Evolutionary conservation across 2,329 filamentous ascomycete genomes (phyloP).

Genomic region (Neofusicoccum parvum): DNA sequence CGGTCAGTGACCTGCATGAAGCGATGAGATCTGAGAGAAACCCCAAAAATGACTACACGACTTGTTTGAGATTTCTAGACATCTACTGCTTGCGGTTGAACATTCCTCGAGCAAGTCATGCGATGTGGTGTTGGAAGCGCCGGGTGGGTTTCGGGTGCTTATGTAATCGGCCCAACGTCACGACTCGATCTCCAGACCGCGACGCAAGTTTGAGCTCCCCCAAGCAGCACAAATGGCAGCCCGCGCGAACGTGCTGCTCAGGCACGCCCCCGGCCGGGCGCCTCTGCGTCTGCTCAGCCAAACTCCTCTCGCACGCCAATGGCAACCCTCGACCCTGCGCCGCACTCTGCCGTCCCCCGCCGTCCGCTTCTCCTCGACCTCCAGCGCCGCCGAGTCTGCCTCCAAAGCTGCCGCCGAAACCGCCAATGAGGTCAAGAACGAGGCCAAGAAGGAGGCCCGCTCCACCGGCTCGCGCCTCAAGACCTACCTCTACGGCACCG

Average conservation of each 20-base stretch:
- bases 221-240: slow-evolving; percentile 15
- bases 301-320: slow-evolving; percentile 1
- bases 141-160: too few relatives aligned
- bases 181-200: neutral
- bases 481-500: slow-evolving; percentile 57
- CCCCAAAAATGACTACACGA: too few relatives aligned
- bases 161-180: neutral
- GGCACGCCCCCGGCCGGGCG: slow-evolving; percentile 8
- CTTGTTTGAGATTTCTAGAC: too few relatives aligned
- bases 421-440: slow-evolving; percentile 26
- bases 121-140: too few relatives aligned
- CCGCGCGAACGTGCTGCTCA: slow-evolving; percentile 11
- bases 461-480: slow-evolving; percentile 49
- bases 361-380: slow-evolving; percentile 3
- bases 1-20: too few relatives aligned
- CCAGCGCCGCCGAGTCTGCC: neutral
- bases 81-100: too few relatives aligned
- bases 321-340: slow-evolving; percentile 1
- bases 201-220: neutral
- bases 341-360: neutral
- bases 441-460: slow-evolving; percentile 29
- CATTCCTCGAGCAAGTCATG: too few relatives aligned
- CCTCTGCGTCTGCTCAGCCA: neutral
- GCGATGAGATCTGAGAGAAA: too few relatives aligned
- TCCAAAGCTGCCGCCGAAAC: slow-evolving; percentile 23